Evolutionary conservation across 768 basidiomycete genomes (phyloP).

Genomic region (Candolleomyces aberdarensis): DNA sequence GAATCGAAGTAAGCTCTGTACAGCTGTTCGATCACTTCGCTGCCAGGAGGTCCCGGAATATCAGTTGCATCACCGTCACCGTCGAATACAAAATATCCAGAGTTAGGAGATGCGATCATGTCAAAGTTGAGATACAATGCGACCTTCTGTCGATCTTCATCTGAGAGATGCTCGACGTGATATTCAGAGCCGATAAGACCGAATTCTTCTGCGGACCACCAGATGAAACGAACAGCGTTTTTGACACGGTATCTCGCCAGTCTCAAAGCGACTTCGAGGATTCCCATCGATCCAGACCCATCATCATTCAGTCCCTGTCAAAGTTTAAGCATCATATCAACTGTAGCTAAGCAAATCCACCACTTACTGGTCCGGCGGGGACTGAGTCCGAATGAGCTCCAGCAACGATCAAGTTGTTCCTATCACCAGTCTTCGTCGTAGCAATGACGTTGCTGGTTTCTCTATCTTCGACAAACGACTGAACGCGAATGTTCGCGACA

Average conservation of each 20-base stretch:
- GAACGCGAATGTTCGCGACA: conserved; percentile 21
- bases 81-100: conserved; percentile 24
- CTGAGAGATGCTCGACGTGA: conserved; percentile 24
- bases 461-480: conserved; percentile 21
- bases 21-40: conserved; percentile 25
- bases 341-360: background rate
- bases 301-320: conserved; percentile 27
- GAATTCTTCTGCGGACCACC: conserved; percentile 30
- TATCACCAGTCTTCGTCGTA: conserved; percentile 24
- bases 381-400: conserved; percentile 30
- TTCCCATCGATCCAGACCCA: conserved; percentile 25
- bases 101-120: conserved; percentile 31
- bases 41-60: conserved; percentile 25
- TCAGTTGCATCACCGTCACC: conserved; percentile 26
- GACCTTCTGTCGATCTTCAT: conserved; percentile 22
- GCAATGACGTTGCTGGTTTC: conserved; percentile 28
- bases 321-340: background rate
- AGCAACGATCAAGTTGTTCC: conserved; percentile 25
- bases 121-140: conserved; percentile 33
- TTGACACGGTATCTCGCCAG: conserved; percentile 25
- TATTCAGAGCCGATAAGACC: conserved; percentile 27
- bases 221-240: conserved; percentile 30
- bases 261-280: conserved; percentile 26
- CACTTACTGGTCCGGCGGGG: conserved; percentile 25
- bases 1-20: conserved; percentile 22